A percentile compares a stretch with the other conserved stretches of the same genome.
phyloP scores from a whole-genome alignment of 371 early-diverging fungal genomes.

The Conidiobolus incongruus region DNA sequence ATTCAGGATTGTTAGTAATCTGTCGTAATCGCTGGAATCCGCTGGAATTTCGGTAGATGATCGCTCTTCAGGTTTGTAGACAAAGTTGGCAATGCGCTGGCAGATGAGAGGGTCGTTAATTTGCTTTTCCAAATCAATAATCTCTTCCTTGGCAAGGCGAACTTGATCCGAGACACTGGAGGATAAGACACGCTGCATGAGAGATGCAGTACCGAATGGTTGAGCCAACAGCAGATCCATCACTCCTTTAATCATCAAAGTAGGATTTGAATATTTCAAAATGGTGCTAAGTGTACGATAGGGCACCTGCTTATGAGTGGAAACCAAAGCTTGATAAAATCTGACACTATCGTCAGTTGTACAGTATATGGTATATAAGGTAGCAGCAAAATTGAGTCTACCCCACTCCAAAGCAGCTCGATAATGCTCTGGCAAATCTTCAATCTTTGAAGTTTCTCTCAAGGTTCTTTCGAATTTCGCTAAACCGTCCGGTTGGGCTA shows the following conservation, averaged over 20 bases:
- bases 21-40: constrained; percentile 4
- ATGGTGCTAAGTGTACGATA: constrained; percentile 27
- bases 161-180: constrained; percentile 24
- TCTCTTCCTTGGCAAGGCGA: constrained; percentile 21
- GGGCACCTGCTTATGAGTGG: constrained; percentile 30
- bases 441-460: constrained; percentile 15
- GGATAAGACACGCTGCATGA: constrained; percentile 32
- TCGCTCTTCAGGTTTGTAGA: constrained; percentile 13
- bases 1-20: constrained; percentile 8
- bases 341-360: constrained; percentile 28
- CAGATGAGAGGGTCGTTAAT: constrained; percentile 23
- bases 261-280: constrained; percentile 32
- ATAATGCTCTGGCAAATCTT: constrained; percentile 20
- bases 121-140: constrained; percentile 15
- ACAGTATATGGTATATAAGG: constrained; percentile 27
- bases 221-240: constrained; percentile 37
- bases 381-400: constrained; percentile 29
- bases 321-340: constrained; percentile 24
- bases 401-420: constrained; percentile 34
- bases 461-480: constrained; percentile 14
- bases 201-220: constrained; percentile 30
- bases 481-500: constrained; percentile 25
- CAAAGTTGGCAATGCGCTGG: constrained; percentile 25
- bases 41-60: constrained; percentile 4
- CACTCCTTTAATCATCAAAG: constrained; percentile 32